Base-by-base conservation (phyloP, 1,284 basidiomycete genomes). In the Ceraceosorus guamensis region DNA sequence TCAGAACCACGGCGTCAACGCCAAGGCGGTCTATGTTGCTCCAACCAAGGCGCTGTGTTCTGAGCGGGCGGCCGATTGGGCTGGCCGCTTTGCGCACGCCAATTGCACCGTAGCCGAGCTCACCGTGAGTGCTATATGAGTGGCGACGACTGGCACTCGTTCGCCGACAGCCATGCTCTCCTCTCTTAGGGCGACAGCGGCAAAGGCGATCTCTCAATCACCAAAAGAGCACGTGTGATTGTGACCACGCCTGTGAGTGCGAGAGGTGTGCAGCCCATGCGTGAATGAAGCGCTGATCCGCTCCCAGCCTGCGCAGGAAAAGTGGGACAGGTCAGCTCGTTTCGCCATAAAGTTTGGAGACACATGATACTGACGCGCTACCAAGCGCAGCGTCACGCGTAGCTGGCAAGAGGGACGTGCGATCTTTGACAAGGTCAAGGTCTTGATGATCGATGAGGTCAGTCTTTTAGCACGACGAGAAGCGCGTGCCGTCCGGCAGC, bases 1-100 rank as follows among this genome's bases (percentile, higher is more conserved):
- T 8, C 37, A 41, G 8, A 41, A 8, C 8, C 37, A 41, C 8
- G 37, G n/a, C n/a, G 37, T n/a, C 37, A 41, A n/a, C 37, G 37
- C 37, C 37, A 41, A 41, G 37, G 89, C 88, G 56, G 85, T 98
- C 24, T 98, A 98, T 71, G 85, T 98, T 72, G 90, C 92, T 0
- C 92, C 91, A 0, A 95, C 91, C 1, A 93, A 95, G 51, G 71
- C 76, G 0, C 79, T 97, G 0, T 97, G 92, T 66, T 82, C 84
- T 0, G 92, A 98, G 77, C 83, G 88, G 56, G 82, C 82, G 53
- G 82, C 81, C 48, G 92, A 97, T 69, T 98, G 93, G 93, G 79
- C 81, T 1, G 70, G 78, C 2, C 91, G 93, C 70, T 88, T 95
- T 61, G 82, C 82, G 47, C 78, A 81, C 1, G 79, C 92, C 4